Evolutionary conservation across 2,329 filamentous ascomycete genomes (phyloP), one percentile per base, ranked within the genome.

Genomic region (Rhynchosporium secalis): DNA sequence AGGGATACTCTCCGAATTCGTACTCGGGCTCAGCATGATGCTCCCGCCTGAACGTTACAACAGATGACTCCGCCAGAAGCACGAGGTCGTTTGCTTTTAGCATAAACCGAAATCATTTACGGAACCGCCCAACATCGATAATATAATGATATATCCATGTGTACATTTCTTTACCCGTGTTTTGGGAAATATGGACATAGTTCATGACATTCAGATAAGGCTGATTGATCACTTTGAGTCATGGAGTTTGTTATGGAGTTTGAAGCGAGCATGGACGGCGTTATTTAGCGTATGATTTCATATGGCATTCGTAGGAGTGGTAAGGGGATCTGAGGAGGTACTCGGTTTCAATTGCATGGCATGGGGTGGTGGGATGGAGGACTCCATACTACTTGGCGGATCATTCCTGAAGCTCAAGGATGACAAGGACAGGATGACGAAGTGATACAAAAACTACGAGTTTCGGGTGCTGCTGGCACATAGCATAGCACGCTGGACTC

Each of bases 1-100:
- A 66, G 68, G 56, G 71, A 70, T 47, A 69, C 55, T 1, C 71
- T 74, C 61, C 67, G 69, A 6, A 69, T 73, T 40, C 58, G 66
- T 46, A 73, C 72, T 10, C 61, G 71, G n/a, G 59, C 63, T 28
- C 66, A 72, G 57, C 63, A 66, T 38, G 60, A 45, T 2, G 15
- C 55, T 9, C 20, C 58, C n/a, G 56, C 47, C 33, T 52, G 10
- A 40, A 52, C 12, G n/a, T 12, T 3, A 28, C n/a, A 1, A 52
- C n/a, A 52, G 31, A 26, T 26, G 49, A 52, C 26, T 33, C 38
- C 15, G 33, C 20, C 4, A 47, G 20, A 20, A 20, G 20, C 20
- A 20, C 20, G 20, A 12, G 36, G 36, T 40, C 36, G 36, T 12
- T 40, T 8, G 7, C 7, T 26, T n/a, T 38, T 52, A n/a, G 12